These are phyloP conservation scores for Calendula officinalis DNA, from an alignment of 129 eudicot genomes.

Conservation along the genomic window DNA sequence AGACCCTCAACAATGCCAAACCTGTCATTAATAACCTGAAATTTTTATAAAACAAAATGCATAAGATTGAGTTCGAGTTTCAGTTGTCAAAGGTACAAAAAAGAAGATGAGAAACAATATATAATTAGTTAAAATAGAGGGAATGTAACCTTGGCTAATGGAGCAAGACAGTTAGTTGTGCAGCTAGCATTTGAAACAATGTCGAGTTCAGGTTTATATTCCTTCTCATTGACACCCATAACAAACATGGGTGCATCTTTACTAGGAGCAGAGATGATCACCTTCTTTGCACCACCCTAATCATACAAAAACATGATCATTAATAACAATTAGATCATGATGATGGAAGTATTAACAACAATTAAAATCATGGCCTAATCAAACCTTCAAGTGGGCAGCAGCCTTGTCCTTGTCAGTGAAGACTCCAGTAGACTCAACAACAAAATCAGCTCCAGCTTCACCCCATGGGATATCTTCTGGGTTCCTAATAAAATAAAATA, in stretches of 20 bases:
- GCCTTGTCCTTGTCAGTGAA: constrained; percentile 74
- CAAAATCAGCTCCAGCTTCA: constrained; percentile 53
- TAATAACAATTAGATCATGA: not conserved
- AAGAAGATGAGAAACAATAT: not conserved
- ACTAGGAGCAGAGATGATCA: constrained; percentile 85
- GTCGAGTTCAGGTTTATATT: constrained; percentile 68
- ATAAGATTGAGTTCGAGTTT: not conserved
- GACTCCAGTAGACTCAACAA: constrained; percentile 65
- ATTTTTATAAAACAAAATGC: not conserved
- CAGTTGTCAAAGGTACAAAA: not conserved
- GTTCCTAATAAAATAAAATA: constrained; percentile 37
- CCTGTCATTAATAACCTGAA: constrained; percentile 38
- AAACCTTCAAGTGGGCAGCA: constrained; percentile 65
- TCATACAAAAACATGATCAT: not conserved
- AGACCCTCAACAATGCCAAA: constrained; percentile 41
- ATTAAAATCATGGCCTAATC: not conserved
- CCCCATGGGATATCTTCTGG: constrained; percentile 78
- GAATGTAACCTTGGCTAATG: constrained; percentile 67
- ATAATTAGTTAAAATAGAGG: not conserved
- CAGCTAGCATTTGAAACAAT: constrained; percentile 91
- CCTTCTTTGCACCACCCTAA: constrained; percentile 97
- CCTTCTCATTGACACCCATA: constrained; percentile 84
- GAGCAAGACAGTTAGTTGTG: constrained; percentile 96
- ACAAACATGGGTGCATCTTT: constrained; percentile 96
- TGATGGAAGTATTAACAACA: not conserved